phyloP scores from a whole-genome alignment of 768 basidiomycete species.

The Boletus fagicola region DNA sequence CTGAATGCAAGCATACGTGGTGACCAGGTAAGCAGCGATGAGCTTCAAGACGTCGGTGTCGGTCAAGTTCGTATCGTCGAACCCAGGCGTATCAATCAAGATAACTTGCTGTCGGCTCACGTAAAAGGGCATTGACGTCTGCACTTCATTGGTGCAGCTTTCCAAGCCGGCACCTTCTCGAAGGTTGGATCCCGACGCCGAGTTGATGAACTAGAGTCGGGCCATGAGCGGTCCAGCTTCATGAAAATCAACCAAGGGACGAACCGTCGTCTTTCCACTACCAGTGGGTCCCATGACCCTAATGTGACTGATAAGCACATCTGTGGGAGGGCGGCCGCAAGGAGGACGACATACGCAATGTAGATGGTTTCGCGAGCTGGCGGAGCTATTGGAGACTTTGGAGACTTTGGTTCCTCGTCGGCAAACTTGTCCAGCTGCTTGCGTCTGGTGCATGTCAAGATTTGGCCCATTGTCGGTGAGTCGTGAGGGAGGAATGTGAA shows the following conservation, averaged over 20 bases:
- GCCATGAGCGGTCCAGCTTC: not conserved
- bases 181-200: conserved; percentile 32
- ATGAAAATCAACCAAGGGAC: conserved; percentile 6
- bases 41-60: conserved; percentile 51
- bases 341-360: conserved; percentile 23
- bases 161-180: conserved; percentile 35
- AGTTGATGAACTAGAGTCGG: conserved; percentile 37
- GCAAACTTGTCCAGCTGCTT: conserved; percentile 26
- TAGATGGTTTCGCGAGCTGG: conserved; percentile 28
- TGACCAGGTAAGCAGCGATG: conserved; percentile 42
- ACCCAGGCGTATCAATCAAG: conserved; percentile 62
- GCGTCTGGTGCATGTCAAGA: conserved; percentile 25
- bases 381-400: conserved; percentile 14
- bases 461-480: conserved; percentile 30
- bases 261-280: conserved; percentile 36
- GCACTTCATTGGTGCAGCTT: conserved; percentile 37
- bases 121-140: conserved; percentile 27
- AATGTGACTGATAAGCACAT: conserved; percentile 27
- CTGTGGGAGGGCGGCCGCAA: not conserved
- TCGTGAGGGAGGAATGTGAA: conserved; percentile 16
- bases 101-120: conserved; percentile 38
- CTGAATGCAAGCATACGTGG: conserved; percentile 24
- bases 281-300: conserved; percentile 37
- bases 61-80: conserved; percentile 51
- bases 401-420: conserved; percentile 28